phyloP scores from a whole-genome alignment of 768 basidiomycete genomes.

The Auricularia sp. region DNA sequence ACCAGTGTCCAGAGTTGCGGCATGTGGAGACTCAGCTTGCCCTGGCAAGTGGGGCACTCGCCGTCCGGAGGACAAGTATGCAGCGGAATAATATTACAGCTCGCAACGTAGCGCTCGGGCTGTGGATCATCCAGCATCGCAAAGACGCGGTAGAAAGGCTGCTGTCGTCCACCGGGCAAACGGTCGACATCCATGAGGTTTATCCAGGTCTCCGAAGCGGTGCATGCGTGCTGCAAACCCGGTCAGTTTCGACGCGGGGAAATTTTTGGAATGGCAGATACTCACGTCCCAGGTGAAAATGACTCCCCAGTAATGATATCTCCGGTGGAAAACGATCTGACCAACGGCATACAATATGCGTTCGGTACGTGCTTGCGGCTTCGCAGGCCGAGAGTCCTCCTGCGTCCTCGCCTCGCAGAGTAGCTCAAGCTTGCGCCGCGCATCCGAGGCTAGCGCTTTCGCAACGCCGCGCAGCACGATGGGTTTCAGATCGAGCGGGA shows the following conservation, averaged over 20 bases:
- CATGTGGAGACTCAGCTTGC: conserved; percentile 20
- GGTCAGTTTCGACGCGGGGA: not conserved
- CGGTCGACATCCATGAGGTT: conserved; percentile 30
- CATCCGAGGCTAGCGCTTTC: not conserved
- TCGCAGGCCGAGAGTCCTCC: not conserved
- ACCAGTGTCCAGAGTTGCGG: conserved; percentile 12
- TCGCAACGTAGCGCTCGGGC: conserved; percentile 30
- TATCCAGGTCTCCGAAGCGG: conserved; percentile 34
- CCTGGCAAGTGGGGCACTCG: conserved; percentile 23
- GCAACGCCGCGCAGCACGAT: not conserved
- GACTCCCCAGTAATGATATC: not conserved
- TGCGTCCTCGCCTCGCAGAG: not conserved
- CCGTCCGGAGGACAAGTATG: conserved; percentile 6
- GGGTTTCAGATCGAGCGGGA: not conserved
- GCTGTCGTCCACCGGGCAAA: conserved; percentile 30
- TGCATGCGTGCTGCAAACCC: conserved; percentile 19
- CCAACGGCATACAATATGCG: not conserved
- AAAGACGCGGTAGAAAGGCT: conserved; percentile 40
- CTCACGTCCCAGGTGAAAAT: not conserved
- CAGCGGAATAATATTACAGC: conserved; percentile 9
- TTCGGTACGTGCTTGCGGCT: not conserved
- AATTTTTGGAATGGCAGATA: not conserved
- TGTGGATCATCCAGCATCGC: conserved; percentile 9
- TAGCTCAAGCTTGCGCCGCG: not conserved
- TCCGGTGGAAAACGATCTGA: not conserved